These are phyloP conservation scores for Microthlaspi erraticum DNA, from an alignment of 345 rosid genomes.

Conservation along the genomic window DNA sequence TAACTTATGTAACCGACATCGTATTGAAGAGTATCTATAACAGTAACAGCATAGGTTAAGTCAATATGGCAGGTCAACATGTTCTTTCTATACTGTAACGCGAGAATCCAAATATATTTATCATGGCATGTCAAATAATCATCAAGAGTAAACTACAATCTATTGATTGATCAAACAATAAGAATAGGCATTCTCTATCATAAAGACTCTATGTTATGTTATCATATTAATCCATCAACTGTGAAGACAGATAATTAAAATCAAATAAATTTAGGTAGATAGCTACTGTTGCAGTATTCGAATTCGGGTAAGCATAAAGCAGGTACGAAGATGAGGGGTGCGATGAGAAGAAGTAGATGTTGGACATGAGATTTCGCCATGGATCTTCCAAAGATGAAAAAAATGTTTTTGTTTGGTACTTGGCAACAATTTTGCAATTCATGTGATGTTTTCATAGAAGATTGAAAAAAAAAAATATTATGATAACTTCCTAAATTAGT, in stretches of 20 bases:
- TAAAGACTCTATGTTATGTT: not conserved
- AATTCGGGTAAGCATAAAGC: not conserved
- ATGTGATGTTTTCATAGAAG: too few species aligned
- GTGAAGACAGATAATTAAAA: not conserved
- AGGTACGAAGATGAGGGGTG: not conserved
- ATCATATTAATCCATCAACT: not conserved
- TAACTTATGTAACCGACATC: not conserved
- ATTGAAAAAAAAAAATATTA: too few species aligned
- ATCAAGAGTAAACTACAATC: not conserved
- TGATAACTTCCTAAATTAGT: too few species aligned
- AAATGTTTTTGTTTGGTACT: too few species aligned
- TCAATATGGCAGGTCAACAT: too few species aligned
- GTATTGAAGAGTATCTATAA: not conserved
- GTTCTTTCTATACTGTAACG: too few species aligned
- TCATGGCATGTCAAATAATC: not conserved
- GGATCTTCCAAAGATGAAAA: too few species aligned
- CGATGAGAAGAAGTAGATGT: too few species aligned
- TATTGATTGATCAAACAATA: not conserved
- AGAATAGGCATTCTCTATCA: not conserved
- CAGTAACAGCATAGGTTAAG: not conserved
- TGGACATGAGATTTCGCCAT: too few species aligned
- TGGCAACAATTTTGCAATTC: too few species aligned
- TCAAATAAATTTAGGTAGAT: too few species aligned
- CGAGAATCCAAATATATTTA: too few species aligned
- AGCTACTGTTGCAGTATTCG: not conserved